A percentile compares a stretch with the other conserved stretches of the same genome.
Evolutionary conservation across 805 yeast species (phyloP).

Genomic region (Teunomyces lycoperdinae): DNA sequence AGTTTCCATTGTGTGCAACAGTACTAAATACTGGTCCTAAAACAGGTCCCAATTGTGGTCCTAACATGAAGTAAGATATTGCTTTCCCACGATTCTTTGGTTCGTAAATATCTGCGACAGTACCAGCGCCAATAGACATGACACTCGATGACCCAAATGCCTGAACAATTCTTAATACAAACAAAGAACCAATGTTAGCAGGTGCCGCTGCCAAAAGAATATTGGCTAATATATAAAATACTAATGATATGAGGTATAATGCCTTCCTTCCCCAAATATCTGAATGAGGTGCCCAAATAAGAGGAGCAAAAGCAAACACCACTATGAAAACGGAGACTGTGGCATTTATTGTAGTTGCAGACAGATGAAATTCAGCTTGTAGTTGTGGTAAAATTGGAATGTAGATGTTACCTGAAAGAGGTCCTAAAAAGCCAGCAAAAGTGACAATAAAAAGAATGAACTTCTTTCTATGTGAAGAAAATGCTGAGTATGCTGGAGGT

Average conservation of each 20-base stretch:
- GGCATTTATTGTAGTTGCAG: conserved; percentile 47
- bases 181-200: conserved; percentile 26
- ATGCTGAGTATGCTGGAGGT: conserved; percentile 25
- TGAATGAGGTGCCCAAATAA: conserved; percentile 55
- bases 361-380: conserved; percentile 37
- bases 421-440: conserved; percentile 53
- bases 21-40: conserved; percentile 34
- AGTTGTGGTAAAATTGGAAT: conserved; percentile 52
- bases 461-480: conserved; percentile 26
- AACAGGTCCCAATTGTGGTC: conserved; percentile 39
- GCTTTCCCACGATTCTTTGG: conserved; percentile 30
- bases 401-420: conserved; percentile 55
- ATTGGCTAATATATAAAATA: conserved; percentile 26
- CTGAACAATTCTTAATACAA: conserved; percentile 30
- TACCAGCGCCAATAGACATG: conserved; percentile 36
- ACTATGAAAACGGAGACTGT: conserved; percentile 59
- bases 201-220: conserved; percentile 30
- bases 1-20: conserved; percentile 22
- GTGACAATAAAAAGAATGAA: conserved; percentile 42
- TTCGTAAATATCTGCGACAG: conserved; percentile 30
- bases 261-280: conserved; percentile 49
- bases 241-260: conserved; percentile 24
- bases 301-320: conserved; percentile 53
- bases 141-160: conserved; percentile 39
- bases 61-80: conserved; percentile 35